Evolutionary conservation across 495 filamentous ascomycete species (phyloP), one percentile per base, ranked within the genome.

Genomic region (Chlorociboria aeruginascens): DNA sequence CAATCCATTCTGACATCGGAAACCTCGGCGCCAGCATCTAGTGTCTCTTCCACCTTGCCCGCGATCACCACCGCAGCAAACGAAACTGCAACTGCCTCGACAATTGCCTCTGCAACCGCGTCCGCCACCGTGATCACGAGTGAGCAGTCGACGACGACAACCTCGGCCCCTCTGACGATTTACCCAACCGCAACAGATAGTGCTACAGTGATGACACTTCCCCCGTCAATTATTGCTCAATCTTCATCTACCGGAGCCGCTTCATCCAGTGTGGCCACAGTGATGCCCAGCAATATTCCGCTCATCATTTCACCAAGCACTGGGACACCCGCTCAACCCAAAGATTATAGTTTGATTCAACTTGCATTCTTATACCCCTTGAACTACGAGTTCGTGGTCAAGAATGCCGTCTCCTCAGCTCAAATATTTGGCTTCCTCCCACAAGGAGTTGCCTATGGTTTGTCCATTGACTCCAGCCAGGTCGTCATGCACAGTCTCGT

Each of bases 341-440:
- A 66, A 2, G 83, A 84, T 55, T 77, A 74, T 1, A 62, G 50
- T n/a, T 71, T 72, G 14, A 79, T 95, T 51, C 87, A 95, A 57
- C 70, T 98, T 48, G 93, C 86, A 10, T 95, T 96, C 72, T 66
- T 76, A 25, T 79, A 79, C 56, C 68, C 72, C 4, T 75, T 93
- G 50, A 89, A 93, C 59, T 98, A 92, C 63, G 63, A 67, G 6
- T 94, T 90, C 59, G 85, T 98, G 29, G 83, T 82, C 17, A 66
- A 64, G 1, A 77, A 79, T 32, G 62, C 73, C 11, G 67, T 82
- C 51, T 82, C 88, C 17, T 82, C 85, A 8, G 78, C 78, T 20
- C 93, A 97, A 66, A 88, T 98, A 58, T 96, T 96, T 72, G 57
- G 77, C 31, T 85, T 77, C 50, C 70, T 95, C 8, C 89, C 87